Base-by-base conservation (phyloP, 2,329 filamentous ascomycete species). In the Neonectria faginata region DNA sequence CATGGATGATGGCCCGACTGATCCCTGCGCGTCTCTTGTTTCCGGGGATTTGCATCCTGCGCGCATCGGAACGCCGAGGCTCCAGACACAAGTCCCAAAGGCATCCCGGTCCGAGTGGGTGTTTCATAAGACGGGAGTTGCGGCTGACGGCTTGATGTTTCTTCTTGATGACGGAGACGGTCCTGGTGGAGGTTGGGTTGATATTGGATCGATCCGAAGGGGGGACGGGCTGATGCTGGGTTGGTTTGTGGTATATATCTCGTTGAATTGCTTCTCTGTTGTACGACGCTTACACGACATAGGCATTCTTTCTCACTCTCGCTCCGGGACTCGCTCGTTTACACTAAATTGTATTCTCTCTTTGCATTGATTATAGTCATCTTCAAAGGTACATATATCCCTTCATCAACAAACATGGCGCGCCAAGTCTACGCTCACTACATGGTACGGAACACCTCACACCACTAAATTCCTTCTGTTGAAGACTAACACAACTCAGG, bases 361-460 rank as follows among this genome's bases (percentile, higher is more conserved):
- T 16, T 59, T 14, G 10, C 31, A 27, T 60, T 29, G n/a, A 18
- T 20, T 50, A 3, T 36, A 22, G 7, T 48, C 18, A n/a, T 3
- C 10, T 29, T 39, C 52, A 16, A 12, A 36, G 16, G 33, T 36
- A 6, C 14, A 36, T 18, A 41, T 8, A 27, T 36, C 52, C 48
- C 31, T 52, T n/a, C 12, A 70, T 66, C 16, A 25, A 44, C 55
- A 64, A 39, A 18, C 57, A 71, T 71, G 69, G 52, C 69, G 22
- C 68, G 70, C 41, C 69, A 73, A 51, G 74, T 76, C 31, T 76
- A 73, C 54, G 74, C 74, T 50, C 74, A 76, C 50, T 76, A 76
- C 62, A 74, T 76, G 72, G 74, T 79, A 65, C 27, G 27, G 12
- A n/a, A 20, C 8, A 12, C 29, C 51, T 31, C n/a, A 20, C 14